These are phyloP conservation scores for Furcasterigmium sp. DNA, from an alignment of 2,329 filamentous ascomycete genomes.

Conservation along the genomic window DNA sequence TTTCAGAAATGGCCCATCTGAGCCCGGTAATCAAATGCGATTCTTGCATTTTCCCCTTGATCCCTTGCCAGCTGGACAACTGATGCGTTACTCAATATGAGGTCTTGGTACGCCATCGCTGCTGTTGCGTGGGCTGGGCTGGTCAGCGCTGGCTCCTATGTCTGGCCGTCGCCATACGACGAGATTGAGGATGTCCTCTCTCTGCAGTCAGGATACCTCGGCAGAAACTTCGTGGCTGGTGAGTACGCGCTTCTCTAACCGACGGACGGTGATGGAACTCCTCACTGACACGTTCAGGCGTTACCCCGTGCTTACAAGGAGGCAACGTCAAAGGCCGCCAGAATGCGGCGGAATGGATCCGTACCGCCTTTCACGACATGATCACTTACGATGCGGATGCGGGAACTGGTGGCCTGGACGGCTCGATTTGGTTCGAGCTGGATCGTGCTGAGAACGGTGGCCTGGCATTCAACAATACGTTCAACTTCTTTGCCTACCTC, in stretches of 20 bases:
- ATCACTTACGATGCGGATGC: constrained; percentile 18
- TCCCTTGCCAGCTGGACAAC: neutral
- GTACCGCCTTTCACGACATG: constrained; percentile 24
- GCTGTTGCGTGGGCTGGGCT: neutral
- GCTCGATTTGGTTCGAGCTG: constrained; percentile 23
- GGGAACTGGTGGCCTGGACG: constrained; percentile 22
- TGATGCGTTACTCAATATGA: neutral
- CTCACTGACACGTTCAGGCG: constrained; percentile 3
- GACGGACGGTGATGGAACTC: neutral
- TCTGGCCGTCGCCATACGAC: constrained; percentile 15
- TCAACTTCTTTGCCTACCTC: constrained; percentile 15
- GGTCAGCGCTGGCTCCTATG: constrained; percentile 7
- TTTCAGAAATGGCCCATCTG: neutral
- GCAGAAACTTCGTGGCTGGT: constrained; percentile 15
- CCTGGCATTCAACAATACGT: constrained; percentile 23
- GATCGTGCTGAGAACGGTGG: constrained; percentile 21
- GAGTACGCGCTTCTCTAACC: neutral
- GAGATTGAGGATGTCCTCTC: constrained; percentile 15
- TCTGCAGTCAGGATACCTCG: constrained; percentile 14
- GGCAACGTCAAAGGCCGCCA: constrained; percentile 15
- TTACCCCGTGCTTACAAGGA: constrained; percentile 14
- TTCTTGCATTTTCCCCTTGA: neutral
- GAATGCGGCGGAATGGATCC: constrained; percentile 24
- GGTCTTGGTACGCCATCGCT: neutral
- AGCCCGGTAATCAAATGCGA: too few relatives aligned